Base-by-base conservation (phyloP, 2,329 filamentous ascomycete genomes). In the Fusarium chlamydosporum region DNA sequence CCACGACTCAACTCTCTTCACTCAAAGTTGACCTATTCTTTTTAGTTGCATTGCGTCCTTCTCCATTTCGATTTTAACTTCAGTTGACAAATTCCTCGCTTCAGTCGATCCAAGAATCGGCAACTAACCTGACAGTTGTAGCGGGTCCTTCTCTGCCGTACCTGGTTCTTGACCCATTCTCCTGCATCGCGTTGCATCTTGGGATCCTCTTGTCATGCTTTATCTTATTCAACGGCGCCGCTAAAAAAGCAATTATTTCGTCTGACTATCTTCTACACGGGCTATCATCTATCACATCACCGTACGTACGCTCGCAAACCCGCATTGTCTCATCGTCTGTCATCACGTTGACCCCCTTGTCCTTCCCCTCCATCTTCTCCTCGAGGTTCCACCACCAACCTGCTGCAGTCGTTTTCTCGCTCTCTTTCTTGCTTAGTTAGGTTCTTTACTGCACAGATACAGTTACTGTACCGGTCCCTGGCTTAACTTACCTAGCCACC, bases 341-440 rank as follows among this genome's bases (percentile, higher is more conserved):
- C 59, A 57, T 70, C 67, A 65, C 67, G 45, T 67, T 62, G 67
- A 62, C 65, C 70, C 68, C 63, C 57, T 71, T 72, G 65, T 71
- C 65, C 65, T 71, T 71, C 66, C 73, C 70, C 68, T 74, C 65
- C 70, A 65, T 64, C 67, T 68, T 47, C 47, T 65, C 56, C 41
- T 60, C 50, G 29, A 56, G 61, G 72, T 74, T 74, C 61, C 72
- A 74, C 72, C 64, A 56, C 57, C 51, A 74, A 62, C 67, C 70
- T 69, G 68, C 63, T 67, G 72, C 65, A 71, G 68, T 72, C 72
- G 73, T n/a, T 40, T 51, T 27, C 34, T 51, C 12, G 42, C 27
- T 45, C 42, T 20, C 42, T 31, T 45, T 31, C 42, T 29, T 29
- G 29, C 10, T 41, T n/a, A n/a, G n/a, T n/a, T n/a, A n/a, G n/a